phyloP scores from a whole-genome alignment of 306 rosid genomes.

The Lotus japonicus region DNA sequence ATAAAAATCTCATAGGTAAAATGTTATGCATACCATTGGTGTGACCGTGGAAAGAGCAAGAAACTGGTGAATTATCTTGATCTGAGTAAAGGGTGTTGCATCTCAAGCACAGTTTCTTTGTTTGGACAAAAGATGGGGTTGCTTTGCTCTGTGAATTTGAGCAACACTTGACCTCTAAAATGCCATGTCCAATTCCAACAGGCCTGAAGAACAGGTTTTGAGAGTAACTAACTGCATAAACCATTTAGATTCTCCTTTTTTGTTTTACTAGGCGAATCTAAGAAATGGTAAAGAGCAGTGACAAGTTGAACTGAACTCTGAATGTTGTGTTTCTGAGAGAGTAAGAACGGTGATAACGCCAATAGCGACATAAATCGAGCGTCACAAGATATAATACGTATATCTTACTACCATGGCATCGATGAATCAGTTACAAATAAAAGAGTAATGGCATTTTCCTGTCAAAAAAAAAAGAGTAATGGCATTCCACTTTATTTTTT shows the following conservation, averaged over 20 bases:
- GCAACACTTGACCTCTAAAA: slow-evolving; percentile 26
- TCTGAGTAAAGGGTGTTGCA: slow-evolving; percentile 59
- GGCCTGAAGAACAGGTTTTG: slow-evolving; percentile 24
- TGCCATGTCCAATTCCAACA: not conserved
- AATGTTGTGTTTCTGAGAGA: not conserved
- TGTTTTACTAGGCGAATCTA: not conserved
- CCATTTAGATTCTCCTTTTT: slow-evolving; percentile 27
- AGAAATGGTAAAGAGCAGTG: not conserved
- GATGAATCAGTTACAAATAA: no score
- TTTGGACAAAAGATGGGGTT: slow-evolving; percentile 16
- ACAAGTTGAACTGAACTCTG: not conserved
- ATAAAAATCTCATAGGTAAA: not conserved
- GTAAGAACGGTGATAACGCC: no score
- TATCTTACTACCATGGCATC: no score
- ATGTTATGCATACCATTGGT: slow-evolving; percentile 52
- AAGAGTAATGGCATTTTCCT: no score
- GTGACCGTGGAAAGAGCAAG: slow-evolving; percentile 90
- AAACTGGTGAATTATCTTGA: slow-evolving; percentile 44
- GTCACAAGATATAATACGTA: no score
- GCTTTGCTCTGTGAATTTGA: slow-evolving; percentile 15
- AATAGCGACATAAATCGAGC: no score
- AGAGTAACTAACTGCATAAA: slow-evolving; percentile 13
- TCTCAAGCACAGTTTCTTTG: slow-evolving; percentile 53
- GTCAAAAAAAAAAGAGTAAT: no score
- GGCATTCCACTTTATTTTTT: no score